Conservation (phyloP, 768 basidiomycete species). For the Suillus subaureus region DNA sequence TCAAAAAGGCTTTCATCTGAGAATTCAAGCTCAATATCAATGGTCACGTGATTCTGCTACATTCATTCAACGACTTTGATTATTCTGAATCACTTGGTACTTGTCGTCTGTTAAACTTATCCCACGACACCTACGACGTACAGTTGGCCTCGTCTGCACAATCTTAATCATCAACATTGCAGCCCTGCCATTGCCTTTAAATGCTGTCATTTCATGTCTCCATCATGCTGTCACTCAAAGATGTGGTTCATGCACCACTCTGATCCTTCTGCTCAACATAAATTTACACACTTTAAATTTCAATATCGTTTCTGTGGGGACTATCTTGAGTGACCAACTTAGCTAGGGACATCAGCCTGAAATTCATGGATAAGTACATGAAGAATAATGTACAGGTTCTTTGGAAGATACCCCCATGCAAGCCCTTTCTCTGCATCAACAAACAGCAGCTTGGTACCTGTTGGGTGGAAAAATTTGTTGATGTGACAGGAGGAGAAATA, state of each 20-base stretch:
- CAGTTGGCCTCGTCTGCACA: no score
- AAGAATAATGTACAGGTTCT: neutral
- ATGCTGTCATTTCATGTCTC: neutral
- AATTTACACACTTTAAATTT: neutral
- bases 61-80: no score
- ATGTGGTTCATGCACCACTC: neutral
- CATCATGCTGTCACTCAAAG: neutral
- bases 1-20: no score
- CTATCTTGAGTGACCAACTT: neutral
- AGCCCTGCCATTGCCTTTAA: no score
- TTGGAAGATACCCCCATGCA: neutral
- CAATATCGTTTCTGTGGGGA: neutral
- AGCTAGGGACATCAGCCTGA: neutral
- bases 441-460: conserved; percentile 69
- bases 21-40: no score
- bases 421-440: conserved; percentile 73
- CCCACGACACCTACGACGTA: no score
- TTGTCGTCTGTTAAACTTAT: no score
- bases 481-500: neutral
- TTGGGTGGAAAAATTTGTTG: conserved; percentile 38
- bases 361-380: neutral
- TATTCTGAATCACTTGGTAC: no score
- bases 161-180: no score
- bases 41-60: no score
- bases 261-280: neutral